These are phyloP conservation scores for Cystofilobasidium capitatum DNA, from an alignment of 768 basidiomycete genomes.

Conservation along the genomic window DNA sequence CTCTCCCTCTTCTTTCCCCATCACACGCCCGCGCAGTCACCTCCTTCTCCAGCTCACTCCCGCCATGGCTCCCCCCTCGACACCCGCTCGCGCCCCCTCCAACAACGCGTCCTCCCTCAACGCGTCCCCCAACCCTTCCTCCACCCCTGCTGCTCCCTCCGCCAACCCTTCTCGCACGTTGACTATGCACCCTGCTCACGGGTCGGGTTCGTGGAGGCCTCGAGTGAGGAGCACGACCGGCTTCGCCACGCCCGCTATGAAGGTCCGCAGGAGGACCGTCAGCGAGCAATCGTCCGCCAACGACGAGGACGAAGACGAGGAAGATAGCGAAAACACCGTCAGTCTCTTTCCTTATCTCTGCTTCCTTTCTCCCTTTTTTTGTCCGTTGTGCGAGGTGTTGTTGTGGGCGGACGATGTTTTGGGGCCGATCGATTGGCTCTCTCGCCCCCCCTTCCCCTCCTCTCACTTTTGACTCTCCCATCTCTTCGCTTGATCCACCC, in stretches of 20 bases:
- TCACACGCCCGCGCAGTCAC: too few relatives aligned
- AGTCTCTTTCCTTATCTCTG: neutral
- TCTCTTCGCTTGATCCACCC: neutral
- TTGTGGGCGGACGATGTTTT: neutral
- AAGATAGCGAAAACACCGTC: neutral
- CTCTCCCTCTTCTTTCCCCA: too few relatives aligned
- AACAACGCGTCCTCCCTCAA: too few relatives aligned
- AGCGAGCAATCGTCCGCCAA: neutral
- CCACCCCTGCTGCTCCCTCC: neutral
- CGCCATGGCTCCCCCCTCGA: too few relatives aligned
- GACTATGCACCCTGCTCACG: neutral
- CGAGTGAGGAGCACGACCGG: conserved; percentile 3
- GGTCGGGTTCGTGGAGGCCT: neutral
- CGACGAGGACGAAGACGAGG: neutral
- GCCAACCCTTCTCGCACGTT: neutral
- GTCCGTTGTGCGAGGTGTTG: neutral
- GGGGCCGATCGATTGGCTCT: neutral
- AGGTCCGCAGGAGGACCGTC: neutral
- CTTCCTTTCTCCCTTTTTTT: neutral
- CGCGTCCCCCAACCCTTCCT: neutral
- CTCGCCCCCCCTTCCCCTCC: neutral
- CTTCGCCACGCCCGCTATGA: conserved; percentile 2
- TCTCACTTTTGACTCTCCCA: neutral
- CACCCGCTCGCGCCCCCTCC: too few relatives aligned
- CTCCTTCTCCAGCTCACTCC: too few relatives aligned